Percentiles rank a stretch among this genome's conserved stretches.
Evolutionary conservation across 1,139 yeast genomes (phyloP).

Genomic region (Suhomyces yuchorum): DNA sequence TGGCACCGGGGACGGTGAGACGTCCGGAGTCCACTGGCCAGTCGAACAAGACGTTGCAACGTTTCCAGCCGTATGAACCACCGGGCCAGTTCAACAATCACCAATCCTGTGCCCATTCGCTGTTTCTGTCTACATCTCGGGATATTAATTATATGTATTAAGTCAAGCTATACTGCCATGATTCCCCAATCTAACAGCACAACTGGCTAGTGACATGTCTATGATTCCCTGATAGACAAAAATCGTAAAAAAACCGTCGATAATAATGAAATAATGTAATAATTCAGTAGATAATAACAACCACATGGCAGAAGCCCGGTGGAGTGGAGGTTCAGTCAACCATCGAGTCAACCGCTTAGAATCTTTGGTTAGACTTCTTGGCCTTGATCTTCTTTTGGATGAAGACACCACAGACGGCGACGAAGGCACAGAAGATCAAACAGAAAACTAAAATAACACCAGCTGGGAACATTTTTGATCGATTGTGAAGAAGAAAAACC

Average conservation of each 20-base stretch:
- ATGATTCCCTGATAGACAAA: constrained; percentile 14
- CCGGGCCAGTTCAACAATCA: too few species aligned
- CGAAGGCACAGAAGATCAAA: constrained; percentile 45
- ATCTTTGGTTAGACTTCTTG: constrained; percentile 51
- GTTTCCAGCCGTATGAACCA: too few species aligned
- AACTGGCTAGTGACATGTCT: constrained; percentile 12
- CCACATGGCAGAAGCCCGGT: background rate
- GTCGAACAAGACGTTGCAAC: too few species aligned
- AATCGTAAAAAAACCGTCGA: constrained; percentile 12
- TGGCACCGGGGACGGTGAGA: too few species aligned
- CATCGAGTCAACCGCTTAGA: constrained; percentile 27
- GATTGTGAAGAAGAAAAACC: constrained; percentile 14
- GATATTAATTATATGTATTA: constrained; percentile 11
- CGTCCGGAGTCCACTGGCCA: too few species aligned
- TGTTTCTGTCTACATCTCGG: background rate
- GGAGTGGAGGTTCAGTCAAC: background rate
- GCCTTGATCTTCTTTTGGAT: constrained; percentile 43
- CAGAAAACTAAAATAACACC: constrained; percentile 56
- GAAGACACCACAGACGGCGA: constrained; percentile 38
- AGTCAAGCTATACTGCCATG: constrained; percentile 7
- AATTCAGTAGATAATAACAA: constrained; percentile 7
- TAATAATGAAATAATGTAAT: constrained; percentile 4
- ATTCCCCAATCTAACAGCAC: constrained; percentile 15
- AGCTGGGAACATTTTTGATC: constrained; percentile 46
- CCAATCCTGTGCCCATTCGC: too few species aligned